phyloP scores from a whole-genome alignment of 768 basidiomycete genomes.

The Fibroporia radiculosa region DNA sequence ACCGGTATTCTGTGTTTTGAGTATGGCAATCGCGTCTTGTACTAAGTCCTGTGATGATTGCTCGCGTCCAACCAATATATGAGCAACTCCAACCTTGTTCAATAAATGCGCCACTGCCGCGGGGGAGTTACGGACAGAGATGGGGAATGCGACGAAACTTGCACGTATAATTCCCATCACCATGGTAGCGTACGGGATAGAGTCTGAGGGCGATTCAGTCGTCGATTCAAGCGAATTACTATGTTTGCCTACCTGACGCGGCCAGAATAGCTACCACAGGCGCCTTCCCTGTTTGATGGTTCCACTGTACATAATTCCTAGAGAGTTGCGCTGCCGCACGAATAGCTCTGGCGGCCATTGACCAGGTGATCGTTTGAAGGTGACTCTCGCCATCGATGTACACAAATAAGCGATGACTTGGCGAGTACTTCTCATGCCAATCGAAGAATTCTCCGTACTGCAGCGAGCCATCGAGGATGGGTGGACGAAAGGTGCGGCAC shows the following conservation, averaged over 20 bases:
- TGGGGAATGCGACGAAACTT: slow-evolving; percentile 22
- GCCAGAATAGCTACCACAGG: slow-evolving; percentile 21
- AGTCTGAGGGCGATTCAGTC: slow-evolving; percentile 15
- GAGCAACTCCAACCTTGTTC: slow-evolving; percentile 10
- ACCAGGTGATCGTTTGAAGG: slow-evolving; percentile 16
- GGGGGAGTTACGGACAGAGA: slow-evolving; percentile 27
- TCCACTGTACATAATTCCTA: slow-evolving; percentile 1
- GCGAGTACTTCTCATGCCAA: slow-evolving; percentile 24
- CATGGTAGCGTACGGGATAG: slow-evolving; percentile 13
- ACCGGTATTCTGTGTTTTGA: slow-evolving; percentile 7
- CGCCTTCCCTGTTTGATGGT: slow-evolving; percentile 3
- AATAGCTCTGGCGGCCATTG: slow-evolving; percentile 20
- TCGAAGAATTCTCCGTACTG: slow-evolving; percentile 28
- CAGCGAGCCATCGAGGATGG: slow-evolving; percentile 25
- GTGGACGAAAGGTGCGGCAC: slow-evolving; percentile 23
- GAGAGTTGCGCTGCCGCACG: slow-evolving; percentile 19
- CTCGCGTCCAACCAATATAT: slow-evolving; percentile 24
- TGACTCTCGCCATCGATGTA: slow-evolving; percentile 12
- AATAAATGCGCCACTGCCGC: slow-evolving; percentile 24
- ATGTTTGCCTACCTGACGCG: slow-evolving; percentile 5
- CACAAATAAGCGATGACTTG: slow-evolving; percentile 26
- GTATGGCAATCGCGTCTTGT: slow-evolving; percentile 12
- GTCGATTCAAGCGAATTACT: background rate
- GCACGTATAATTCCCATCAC: slow-evolving; percentile 14
- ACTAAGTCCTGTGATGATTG: slow-evolving; percentile 16